Evolutionary conservation across 2,329 filamentous ascomycete species (phyloP), one percentile per base, ranked within the genome.

Genomic region (Trichophyton equinum): DNA sequence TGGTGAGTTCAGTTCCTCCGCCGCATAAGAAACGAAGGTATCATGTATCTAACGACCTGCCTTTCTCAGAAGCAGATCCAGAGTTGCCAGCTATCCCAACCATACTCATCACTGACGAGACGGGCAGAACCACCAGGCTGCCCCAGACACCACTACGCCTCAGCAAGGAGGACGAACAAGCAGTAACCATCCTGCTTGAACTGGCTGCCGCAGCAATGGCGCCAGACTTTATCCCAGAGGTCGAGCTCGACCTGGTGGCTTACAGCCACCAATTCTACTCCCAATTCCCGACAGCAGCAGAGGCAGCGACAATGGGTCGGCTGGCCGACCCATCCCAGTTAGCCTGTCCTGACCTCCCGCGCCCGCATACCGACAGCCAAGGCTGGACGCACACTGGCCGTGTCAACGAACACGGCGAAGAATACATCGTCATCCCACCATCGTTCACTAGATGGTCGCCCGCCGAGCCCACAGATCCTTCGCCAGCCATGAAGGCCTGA

Each of bases 331-430:
- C 38, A 18, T 42, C 57, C 9, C 25, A 61, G 56, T 61, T 65
- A 11, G 64, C 67, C n/a, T 60, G 63, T 51, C 58, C 64, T 42
- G 40, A 66, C 53, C 59, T 60, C 40, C 64, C 66, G 13, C 63
- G 66, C 1, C 67, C 64, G 30, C 67, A 67, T 64, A 68, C 68
- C 55, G 69, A 71, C 61, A 64, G 62, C 22, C 67, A 70, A 44
- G 70, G 69, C 49, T 72, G 69, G 68, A 62, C 62, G 46, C 65
- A 71, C 46, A 71, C 70, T 60, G 71, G 70, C 25, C 65, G 63
- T 27, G 59, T 65, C 8, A 72, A 72, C 55, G 44, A 68, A 15
- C 63, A 67, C 57, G 36, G 57, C 4, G 40, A 58, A 25, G 46
- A 49, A 22, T 49, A 49, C 25, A 49, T 49, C 46, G 25, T 25